Evolutionary conservation across 371 early-diverging fungal genomes (phyloP), one percentile per base, ranked within the genome.

Genomic region (Rhizopus arrhizus): DNA sequence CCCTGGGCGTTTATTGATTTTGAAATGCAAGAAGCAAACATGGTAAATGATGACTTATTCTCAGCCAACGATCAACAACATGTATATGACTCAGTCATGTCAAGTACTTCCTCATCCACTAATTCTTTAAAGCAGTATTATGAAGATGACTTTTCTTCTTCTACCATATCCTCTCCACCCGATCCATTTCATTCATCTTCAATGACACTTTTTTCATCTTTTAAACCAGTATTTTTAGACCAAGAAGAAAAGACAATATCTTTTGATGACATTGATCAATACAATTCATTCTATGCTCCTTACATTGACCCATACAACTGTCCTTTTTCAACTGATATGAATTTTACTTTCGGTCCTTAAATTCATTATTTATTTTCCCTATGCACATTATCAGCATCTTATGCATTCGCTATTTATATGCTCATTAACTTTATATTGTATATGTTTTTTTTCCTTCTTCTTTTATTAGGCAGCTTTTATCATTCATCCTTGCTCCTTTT

Each of bases 171-270:
- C 10, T 76, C 78, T 1, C 75, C 78, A 29, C 45, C 58, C 2
- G 67, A 72, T 15, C 57, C 63, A 3, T 42, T 62, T 49, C 65
- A 65, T 22, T 60, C 22, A 2, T 22, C 22, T 22, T 22, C 74
- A 4, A 58, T 68, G 42, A 74, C 69, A 2, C 43, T 73, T 7
- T 54, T 73, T 35, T 76, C 78, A 12, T 61, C 73, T n/a, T 72
- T 70, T 48, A 73, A 74, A 52, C 74, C 74, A 9, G 35, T 52
- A 28, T 61, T 53, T 32, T 66, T 59, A 49, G 50, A 65, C 32
- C 51, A 51, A 43, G 45, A 62, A 16, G 58, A 57, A 22, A 22
- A 22, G 2, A 36, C 57, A 53, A 38, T 43, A 49, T 6, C 58
- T 16, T 45, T 45, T 45, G 46, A 48, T 29, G 48, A 48, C 22